Evolutionary conservation across 176 grass and related monocot genomes (phyloP), one percentile per base, ranked within the genome.

Genomic region (Themeda triandra): DNA sequence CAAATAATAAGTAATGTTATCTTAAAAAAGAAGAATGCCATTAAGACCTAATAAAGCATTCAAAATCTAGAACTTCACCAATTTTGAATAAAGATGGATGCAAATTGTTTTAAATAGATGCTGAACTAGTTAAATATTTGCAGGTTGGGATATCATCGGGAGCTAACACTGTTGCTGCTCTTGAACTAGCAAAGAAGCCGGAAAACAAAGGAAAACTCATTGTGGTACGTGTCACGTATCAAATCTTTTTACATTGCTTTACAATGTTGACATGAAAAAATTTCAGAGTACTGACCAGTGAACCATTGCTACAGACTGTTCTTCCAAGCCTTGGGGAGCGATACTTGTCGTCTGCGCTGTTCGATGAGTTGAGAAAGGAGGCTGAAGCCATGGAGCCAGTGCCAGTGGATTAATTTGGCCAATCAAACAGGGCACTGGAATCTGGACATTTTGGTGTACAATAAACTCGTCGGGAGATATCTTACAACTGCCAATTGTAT

Each of bases 131-230:
- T 9, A 25, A 45, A 75, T 69, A 71, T 80, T 89, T 74, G 18
- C 79, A 98, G 90, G 95, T 98, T 21, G 96, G 96, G 24, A 98
- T 98, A 92, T 96, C 93, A 76, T 98, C 96, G 10, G 96, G 96
- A 67, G 96, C 96, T 2, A 98, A 98, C 84, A 96, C 91, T 54
- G 91, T 94, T 83, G 93, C 91, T 53, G 93, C 96, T 30, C 75
- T 95, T 73, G 60, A 80, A 44, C 91, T 95, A 19, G 96, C 96
- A 59, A 98, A 71, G 74, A 95, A 88, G 64, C 91, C 91, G 54
- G 91, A 98, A 82, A 95, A 98, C 85, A 95, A 92, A 79, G 96
- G 93, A 30, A 98, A 98, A 76, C 96, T 98, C 72, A 93, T 98
- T 66, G 96, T 98, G 93, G 96, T 98, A 98, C 58, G 86, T 40